Evolutionary conservation across 768 basidiomycete species (phyloP).

Genomic region (Lactarius vividus): DNA sequence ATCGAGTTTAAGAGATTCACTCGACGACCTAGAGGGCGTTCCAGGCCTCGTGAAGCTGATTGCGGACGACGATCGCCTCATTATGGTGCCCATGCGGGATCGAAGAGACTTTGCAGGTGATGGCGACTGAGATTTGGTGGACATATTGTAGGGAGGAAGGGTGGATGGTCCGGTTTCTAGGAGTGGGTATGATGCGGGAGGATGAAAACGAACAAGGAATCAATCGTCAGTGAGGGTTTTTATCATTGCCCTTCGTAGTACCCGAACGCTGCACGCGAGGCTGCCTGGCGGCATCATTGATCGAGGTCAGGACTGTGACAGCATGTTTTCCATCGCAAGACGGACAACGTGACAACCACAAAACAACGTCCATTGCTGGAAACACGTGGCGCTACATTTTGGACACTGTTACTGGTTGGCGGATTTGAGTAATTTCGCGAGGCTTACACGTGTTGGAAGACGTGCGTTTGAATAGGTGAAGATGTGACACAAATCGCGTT

Average conservation of each 20-base stretch:
- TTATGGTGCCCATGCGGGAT: constrained; percentile 26
- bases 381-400: background rate
- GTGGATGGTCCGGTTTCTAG: background rate
- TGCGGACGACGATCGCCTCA: constrained; percentile 27
- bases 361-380: background rate
- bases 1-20: constrained; percentile 36
- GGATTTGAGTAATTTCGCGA: constrained; percentile 15
- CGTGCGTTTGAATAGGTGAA: constrained; percentile 13
- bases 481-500: background rate
- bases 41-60: constrained; percentile 21
- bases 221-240: constrained; percentile 18
- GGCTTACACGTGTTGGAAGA: constrained; percentile 25
- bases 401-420: background rate
- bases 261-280: constrained; percentile 18
- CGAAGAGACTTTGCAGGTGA: constrained; percentile 16
- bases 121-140: constrained; percentile 18
- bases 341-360: constrained; percentile 7
- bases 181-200: constrained; percentile 7
- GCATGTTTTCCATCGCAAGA: constrained; percentile 19
- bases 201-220: constrained; percentile 12
- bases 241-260: constrained; percentile 8
- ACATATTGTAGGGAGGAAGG: constrained; percentile 17
- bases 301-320: constrained; percentile 24
- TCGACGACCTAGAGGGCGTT: constrained; percentile 23
- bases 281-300: constrained; percentile 26